phyloP scores from a whole-genome alignment of 1,284 basidiomycete genomes.

The Puccinia brachypodii region DNA sequence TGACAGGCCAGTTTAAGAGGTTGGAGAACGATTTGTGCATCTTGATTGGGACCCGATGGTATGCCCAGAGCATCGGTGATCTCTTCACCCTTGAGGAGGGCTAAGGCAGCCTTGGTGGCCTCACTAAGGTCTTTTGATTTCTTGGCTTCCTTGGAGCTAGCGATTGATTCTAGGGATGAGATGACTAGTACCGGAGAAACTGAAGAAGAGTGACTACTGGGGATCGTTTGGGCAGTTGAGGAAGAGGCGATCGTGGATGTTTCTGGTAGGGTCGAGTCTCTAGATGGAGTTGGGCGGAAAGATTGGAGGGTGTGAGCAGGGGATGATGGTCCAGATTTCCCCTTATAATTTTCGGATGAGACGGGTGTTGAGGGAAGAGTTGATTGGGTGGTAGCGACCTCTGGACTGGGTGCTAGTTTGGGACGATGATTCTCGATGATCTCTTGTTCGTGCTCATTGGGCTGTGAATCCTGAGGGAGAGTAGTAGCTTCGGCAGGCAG shows the following conservation, averaged over 20 bases:
- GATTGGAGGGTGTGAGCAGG: not conserved
- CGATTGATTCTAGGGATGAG: conserved; percentile 81
- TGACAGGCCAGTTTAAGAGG: conserved; percentile 90
- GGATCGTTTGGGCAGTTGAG: conserved; percentile 6
- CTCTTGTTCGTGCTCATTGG: not conserved
- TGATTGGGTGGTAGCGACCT: not conserved
- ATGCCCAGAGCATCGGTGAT: conserved; percentile 20
- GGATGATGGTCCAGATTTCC: not conserved
- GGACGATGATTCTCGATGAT: not conserved
- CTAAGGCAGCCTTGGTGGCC: conserved; percentile 76
- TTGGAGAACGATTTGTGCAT: conserved; percentile 66
- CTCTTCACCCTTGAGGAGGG: conserved; percentile 72
- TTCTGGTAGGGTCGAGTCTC: not conserved
- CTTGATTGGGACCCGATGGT: conserved; percentile 48
- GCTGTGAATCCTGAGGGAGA: not conserved
- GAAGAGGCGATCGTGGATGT: conserved; percentile 24
- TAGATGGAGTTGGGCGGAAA: not conserved
- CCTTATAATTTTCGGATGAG: conserved; percentile 1
- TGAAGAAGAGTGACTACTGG: conserved; percentile 53
- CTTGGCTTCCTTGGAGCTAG: conserved; percentile 83
- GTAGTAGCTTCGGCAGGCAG: not conserved
- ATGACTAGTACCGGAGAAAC: conserved; percentile 65
- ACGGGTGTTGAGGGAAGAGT: conserved; percentile 1
- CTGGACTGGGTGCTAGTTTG: not conserved
- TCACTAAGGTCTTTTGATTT: conserved; percentile 76